These are phyloP conservation scores for Sphaerobolus stellatus DNA, from an alignment of 1,284 basidiomycete genomes.

Conservation along the genomic window DNA sequence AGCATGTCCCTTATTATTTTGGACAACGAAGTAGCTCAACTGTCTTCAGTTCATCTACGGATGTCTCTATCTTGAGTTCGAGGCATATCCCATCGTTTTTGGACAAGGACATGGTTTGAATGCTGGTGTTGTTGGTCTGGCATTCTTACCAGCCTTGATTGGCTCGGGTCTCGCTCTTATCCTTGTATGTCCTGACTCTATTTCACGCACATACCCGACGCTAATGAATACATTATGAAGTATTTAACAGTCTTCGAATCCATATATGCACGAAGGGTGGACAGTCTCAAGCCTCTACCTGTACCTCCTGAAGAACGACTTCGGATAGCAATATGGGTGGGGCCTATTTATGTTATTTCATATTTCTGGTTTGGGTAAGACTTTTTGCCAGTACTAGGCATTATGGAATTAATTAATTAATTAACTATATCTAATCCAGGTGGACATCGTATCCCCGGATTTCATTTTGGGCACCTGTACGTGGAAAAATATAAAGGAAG, in stretches of 20 bases:
- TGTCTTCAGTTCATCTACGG: constrained; percentile 23
- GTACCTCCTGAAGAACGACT: constrained; percentile 32
- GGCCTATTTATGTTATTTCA: constrained; percentile 31
- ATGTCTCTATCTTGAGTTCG: constrained; percentile 36
- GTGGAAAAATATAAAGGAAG: neutral
- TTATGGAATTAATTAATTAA: constrained; percentile 5
- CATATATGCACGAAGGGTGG: constrained; percentile 18
- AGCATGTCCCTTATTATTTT: neutral
- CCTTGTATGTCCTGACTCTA: constrained; percentile 14
- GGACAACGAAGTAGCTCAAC: too few relatives aligned
- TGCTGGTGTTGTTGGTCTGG: constrained; percentile 29
- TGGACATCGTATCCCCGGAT: constrained; percentile 42
- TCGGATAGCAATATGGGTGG: constrained; percentile 27
- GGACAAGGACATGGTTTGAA: constrained; percentile 42
- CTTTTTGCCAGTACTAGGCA: constrained; percentile 26
- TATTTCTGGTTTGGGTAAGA: constrained; percentile 40
- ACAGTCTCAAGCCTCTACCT: constrained; percentile 15
- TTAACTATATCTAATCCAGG: constrained; percentile 41
- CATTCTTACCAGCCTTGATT: constrained; percentile 45
- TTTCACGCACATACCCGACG: neutral
- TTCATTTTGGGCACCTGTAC: constrained; percentile 36
- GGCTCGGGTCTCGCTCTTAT: constrained; percentile 30
- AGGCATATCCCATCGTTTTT: constrained; percentile 48
- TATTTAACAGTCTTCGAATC: constrained; percentile 28
- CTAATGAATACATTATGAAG: constrained; percentile 4